phyloP scores from a whole-genome alignment of 805 yeast species.

The Yamadazyma olivae region DNA sequence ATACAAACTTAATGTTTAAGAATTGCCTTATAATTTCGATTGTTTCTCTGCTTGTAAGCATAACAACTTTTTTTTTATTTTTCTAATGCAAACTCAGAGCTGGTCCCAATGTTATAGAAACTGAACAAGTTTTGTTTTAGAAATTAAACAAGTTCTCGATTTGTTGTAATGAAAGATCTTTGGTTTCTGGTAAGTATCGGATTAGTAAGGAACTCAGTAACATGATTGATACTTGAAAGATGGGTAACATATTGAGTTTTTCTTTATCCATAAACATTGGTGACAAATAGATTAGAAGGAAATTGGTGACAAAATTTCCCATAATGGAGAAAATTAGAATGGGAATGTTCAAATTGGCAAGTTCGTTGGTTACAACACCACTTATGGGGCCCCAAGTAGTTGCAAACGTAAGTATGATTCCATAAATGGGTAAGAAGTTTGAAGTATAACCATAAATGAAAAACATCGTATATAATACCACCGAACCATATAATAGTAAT shows the following conservation, averaged over 20 bases:
- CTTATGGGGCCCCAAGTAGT: slow-evolving; percentile 33
- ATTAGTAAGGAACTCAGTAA: slow-evolving; percentile 4
- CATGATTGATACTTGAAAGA: slow-evolving; percentile 7
- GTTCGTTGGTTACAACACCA: slow-evolving; percentile 20
- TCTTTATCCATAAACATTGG: slow-evolving; percentile 5
- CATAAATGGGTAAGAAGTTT: slow-evolving; percentile 3
- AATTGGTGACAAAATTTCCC: slow-evolving; percentile 9
- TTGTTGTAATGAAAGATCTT: slow-evolving; percentile 1
- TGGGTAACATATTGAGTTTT: slow-evolving; percentile 1
- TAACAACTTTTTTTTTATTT: no score
- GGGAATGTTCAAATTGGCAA: slow-evolving; percentile 20
- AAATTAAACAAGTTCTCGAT: slow-evolving; percentile 3
- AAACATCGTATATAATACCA: slow-evolving; percentile 1
- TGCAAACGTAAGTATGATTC: slow-evolving; percentile 8
- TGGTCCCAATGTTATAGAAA: no score
- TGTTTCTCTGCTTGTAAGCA: no score
- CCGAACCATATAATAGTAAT: slow-evolving; percentile 6
- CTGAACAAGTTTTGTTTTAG: no score
- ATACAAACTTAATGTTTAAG: no score
- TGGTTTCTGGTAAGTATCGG: slow-evolving; percentile 12
- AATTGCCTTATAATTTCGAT: no score
- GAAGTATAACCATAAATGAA: slow-evolving; percentile 1
- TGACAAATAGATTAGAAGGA: slow-evolving; percentile 8
- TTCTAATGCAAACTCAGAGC: no score
- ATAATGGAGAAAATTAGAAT: slow-evolving; percentile 11